A percentile compares a stretch with the other conserved stretches of the same genome.
These are phyloP conservation scores for Dendrobium officinale DNA, from an alignment of 106 monocot genomes.

Conservation along the genomic window DNA sequence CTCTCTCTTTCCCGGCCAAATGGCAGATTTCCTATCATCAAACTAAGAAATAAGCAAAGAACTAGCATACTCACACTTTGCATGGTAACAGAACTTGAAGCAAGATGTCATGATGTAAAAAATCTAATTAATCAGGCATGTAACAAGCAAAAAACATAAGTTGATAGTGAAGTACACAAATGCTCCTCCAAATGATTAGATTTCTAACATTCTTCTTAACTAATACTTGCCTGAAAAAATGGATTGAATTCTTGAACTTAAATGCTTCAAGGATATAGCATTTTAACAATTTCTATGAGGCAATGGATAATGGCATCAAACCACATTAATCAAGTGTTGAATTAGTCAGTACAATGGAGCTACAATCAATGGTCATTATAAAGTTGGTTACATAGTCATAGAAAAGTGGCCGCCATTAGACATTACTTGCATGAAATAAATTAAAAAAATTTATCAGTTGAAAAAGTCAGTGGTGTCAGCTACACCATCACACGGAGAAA, in stretches of 20 bases:
- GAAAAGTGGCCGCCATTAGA: neutral
- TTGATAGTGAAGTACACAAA: neutral
- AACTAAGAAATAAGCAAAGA: constrained; percentile 11
- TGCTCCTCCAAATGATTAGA: neutral
- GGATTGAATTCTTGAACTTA: neutral
- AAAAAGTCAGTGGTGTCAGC: neutral
- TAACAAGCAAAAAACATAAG: neutral
- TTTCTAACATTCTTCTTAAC: neutral
- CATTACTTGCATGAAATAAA: neutral
- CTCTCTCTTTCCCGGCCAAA: constrained; percentile 39
- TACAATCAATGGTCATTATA: neutral
- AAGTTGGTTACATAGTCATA: neutral
- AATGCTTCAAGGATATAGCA: neutral
- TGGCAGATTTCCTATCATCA: constrained; percentile 44
- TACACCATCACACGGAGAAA: neutral
- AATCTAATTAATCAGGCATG: neutral
- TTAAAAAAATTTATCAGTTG: neutral
- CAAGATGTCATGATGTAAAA: neutral
- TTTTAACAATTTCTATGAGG: neutral
- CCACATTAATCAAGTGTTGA: neutral
- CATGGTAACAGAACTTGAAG: neutral
- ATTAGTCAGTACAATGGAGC: neutral
- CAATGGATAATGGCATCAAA: neutral
- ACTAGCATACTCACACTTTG: neutral
- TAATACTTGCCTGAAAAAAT: neutral